phyloP scores from a whole-genome alignment of 1,284 basidiomycete species.

The Coniferiporia sulphurascens region DNA sequence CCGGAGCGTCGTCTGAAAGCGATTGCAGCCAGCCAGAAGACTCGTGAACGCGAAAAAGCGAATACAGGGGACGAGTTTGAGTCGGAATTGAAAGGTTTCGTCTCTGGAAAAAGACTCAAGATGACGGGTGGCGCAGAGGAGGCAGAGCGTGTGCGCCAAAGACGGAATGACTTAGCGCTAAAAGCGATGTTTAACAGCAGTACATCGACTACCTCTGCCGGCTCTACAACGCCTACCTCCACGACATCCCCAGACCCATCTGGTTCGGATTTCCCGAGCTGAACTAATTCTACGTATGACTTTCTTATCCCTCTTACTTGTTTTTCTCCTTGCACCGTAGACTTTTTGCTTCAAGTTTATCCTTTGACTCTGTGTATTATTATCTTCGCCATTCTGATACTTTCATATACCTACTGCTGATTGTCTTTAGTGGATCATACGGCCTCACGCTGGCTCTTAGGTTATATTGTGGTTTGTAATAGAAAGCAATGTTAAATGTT shows the following conservation, averaged over 20 bases:
- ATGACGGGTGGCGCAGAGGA: constrained; percentile 96
- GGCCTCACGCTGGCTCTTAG: background rate
- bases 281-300: background rate
- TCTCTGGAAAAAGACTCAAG: constrained; percentile 78
- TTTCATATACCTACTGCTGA: background rate
- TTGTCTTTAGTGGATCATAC: background rate
- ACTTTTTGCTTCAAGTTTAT: background rate
- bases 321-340: background rate
- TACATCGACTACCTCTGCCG: background rate
- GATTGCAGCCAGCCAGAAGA: constrained; percentile 82
- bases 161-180: constrained; percentile 76
- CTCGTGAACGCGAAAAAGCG: constrained; percentile 69
- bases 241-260: constrained; percentile 6
- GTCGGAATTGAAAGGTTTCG: constrained; percentile 78
- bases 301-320: background rate
- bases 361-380: background rate
- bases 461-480: background rate
- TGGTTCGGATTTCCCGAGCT: background rate
- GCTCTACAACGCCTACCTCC: constrained; percentile 11
- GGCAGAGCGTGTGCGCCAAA: constrained; percentile 78
- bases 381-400: background rate
- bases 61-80: constrained; percentile 74
- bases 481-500: background rate
- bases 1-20: constrained; percentile 82
- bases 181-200: constrained; percentile 75